Base-by-base conservation (phyloP, 306 rosid genomes). In the Cyclanthera cordifolia region DNA sequence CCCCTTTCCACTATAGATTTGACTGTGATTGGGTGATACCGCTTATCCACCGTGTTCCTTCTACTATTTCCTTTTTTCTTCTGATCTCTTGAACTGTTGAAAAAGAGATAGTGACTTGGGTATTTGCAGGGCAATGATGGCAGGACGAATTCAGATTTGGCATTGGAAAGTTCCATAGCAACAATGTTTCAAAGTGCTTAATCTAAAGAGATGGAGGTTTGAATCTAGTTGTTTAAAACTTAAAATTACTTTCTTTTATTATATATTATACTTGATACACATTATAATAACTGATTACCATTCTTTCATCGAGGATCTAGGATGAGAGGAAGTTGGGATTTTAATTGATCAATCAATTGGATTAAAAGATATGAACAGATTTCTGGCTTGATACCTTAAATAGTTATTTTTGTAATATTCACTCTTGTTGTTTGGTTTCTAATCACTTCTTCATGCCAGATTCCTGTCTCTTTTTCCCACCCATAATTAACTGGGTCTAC, bases 41-140 rank as follows among this genome's bases (percentile, higher is more conserved):
- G 24, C 60, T 11, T 24, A 13, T 34, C 14, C 12, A 12, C 24
- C 34, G 15, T 58, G 30, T 59, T 32, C 15, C 66, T 59, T n/a
- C 47, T 32, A n/a, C 16, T 1, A 4, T 59, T 59, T 4, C 8
- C 47, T 1, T 30, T 30, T 37, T 19, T 20, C 7, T 10, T 11
- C 17, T 41, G 1, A 0, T 39, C 30, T 39, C 39, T 61, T 61
- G 10, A 6, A 37, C 69, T 17, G 50, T 19, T 61, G 27, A n/a
- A n/a, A n/a, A n/a, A n/a, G 88, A 80, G 86, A 80, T 84, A 81
- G 88, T 80, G 87, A 79, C 85, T 85, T 83, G 79, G 82, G 76
- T 81, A 77, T 84, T 85, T 89, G 90, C 97, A 84, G 93, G 96
- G 84, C 83, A 85, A 81, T 84, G 80, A 60, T 72, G 76, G 77